Evolutionary conservation across 352 stramenopile genomes (phyloP), one percentile per base, ranked within the genome.

Genomic region (Phytophthora crassamura): DNA sequence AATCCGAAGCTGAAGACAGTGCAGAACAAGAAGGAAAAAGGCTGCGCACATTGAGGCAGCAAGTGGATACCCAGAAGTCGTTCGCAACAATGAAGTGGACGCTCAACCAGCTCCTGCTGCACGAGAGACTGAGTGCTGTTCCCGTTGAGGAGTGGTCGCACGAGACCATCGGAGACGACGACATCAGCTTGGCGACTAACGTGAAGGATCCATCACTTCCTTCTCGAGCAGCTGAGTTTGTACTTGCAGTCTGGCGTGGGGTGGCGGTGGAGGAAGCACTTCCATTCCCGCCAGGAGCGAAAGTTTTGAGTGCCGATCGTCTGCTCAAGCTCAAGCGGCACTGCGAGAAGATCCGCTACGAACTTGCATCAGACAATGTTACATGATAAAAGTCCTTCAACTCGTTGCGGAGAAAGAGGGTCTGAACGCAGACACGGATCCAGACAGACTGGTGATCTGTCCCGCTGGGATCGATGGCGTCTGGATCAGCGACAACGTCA

Each of bases 401-500:
- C 9, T 48, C 25, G 47, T 69, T 35, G 59, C 54, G 16, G 40
- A 50, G 12, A 51, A 18, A 28, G 22, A 70, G 25, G 34, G 18
- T 16, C 30, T 77, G 6, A 59, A 15, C 10, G 49, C 47, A 2
- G 20, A 62, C 10, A 32, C 46, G 2, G 43, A 30, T n/a, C 25
- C 10, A 46, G 39, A 14, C 9, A 50, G 65, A 22, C 35, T 55
- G 0, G 59, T 74, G 48, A 63, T 80, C 14, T 70, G 67, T 16
- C 62, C 69, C 18, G 60, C 60, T 14, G 64, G 69, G 0, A 49
- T 85, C n/a, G 63, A 69, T 10, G 58, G 73, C 12, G 75, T 73
- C 4, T 86, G 67, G 59, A 65, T 79, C 25, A 80, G 69, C 32
- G 74, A 80, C 20, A 50, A 56, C 3, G 12, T 76, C 5, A 52